A percentile compares a stretch with the other conserved stretches of the same genome.
Evolutionary conservation across 257 asterid species (phyloP).

Genomic region (Lycium ferocissimum): DNA sequence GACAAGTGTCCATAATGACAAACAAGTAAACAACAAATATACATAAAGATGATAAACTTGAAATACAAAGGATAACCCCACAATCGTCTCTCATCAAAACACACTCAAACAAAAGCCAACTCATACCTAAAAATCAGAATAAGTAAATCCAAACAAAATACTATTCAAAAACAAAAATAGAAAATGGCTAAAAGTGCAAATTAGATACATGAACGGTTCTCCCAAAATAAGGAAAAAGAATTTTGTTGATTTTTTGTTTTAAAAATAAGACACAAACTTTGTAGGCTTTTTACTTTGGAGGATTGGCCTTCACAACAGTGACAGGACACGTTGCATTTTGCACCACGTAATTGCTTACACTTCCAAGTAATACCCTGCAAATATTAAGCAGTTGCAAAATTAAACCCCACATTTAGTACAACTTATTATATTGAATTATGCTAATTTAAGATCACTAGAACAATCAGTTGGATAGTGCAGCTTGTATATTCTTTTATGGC

Average conservation of each 20-base stretch:
- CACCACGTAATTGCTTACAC: constrained; percentile 85
- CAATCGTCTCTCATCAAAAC: not conserved
- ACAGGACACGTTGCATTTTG: constrained; percentile 81
- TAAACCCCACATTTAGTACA: not conserved
- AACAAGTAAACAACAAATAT: not conserved
- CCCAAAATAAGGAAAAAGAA: not conserved
- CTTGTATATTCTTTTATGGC: too few relatives aligned
- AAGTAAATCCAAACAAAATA: not conserved
- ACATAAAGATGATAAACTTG: not conserved
- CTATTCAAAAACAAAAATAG: not conserved
- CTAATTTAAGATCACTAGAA: too few relatives aligned
- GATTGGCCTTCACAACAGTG: constrained; percentile 68
- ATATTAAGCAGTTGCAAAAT: not conserved
- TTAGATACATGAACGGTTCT: not conserved
- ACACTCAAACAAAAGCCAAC: not conserved
- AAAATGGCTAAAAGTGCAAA: not conserved
- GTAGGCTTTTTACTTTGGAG: constrained; percentile 20
- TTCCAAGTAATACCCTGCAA: constrained; percentile 76
- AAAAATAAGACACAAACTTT: not conserved
- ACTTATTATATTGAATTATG: too few relatives aligned
- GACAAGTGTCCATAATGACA: not conserved
- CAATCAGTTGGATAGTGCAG: too few relatives aligned
- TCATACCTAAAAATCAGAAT: not conserved
- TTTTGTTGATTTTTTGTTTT: accelerated
- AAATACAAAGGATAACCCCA: not conserved